A percentile compares a stretch with the other conserved stretches of the same genome.
Conservation (phyloP, 768 basidiomycete genomes). For the Lactarius trivialis region DNA sequence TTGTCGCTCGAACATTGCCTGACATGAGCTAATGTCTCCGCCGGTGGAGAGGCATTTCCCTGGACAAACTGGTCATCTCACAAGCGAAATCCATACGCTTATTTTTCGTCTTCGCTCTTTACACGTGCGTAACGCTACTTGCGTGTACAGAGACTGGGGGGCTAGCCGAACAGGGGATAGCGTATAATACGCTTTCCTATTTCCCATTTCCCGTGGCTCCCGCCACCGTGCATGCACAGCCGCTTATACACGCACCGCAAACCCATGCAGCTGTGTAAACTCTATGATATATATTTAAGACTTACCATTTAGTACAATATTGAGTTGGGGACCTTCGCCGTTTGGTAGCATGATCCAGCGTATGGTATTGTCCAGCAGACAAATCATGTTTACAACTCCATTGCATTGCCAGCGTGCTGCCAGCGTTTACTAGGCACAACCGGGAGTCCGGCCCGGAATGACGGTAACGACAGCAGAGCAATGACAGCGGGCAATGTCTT, state of each 20-base stretch:
- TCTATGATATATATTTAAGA: neutral
- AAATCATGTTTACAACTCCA: neutral
- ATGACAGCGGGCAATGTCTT: neutral
- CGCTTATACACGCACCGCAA: neutral
- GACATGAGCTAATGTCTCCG: neutral
- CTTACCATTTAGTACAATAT: neutral
- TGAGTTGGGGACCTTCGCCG: neutral
- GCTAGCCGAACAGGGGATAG: neutral
- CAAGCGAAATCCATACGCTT: neutral
- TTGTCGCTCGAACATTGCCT: neutral
- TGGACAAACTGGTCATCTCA: neutral
- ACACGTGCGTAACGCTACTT: neutral
- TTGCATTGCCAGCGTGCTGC: too few species aligned
- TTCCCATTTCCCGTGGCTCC: too few species aligned
- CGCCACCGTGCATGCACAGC: neutral
- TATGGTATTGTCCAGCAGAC: neutral
- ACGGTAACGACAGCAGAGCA: too few species aligned
- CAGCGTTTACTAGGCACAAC: too few species aligned
- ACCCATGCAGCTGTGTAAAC: neutral
- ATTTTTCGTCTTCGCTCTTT: neutral
- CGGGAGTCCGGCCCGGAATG: neutral
- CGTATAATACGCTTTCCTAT: neutral
- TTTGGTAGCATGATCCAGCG: neutral
- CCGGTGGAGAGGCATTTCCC: neutral
- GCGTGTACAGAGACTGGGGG: neutral